phyloP scores from a whole-genome alignment of 768 basidiomycete species.

The Crucibulum laeve region DNA sequence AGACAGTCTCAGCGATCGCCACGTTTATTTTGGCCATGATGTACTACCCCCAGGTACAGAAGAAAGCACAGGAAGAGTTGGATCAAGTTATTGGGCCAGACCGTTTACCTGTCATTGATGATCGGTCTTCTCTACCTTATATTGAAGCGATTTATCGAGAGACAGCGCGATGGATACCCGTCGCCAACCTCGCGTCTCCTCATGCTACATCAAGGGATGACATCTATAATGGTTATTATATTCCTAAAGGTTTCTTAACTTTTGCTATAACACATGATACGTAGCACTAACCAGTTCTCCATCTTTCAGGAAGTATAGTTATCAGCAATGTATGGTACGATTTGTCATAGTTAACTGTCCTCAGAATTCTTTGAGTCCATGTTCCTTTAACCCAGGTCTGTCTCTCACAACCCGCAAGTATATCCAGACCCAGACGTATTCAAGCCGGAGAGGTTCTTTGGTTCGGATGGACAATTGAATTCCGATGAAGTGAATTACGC shows the following conservation, averaged over 20 bases:
- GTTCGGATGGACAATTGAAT: background rate
- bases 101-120: background rate
- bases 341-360: no score
- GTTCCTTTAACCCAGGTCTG: no score
- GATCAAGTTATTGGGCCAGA: background rate
- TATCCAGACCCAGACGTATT: background rate
- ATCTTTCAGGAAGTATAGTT: no score
- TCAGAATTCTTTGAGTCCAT: no score
- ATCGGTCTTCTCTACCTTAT: background rate
- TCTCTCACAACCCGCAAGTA: background rate
- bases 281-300: no score
- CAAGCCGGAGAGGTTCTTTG: background rate
- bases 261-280: no score
- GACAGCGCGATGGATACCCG: conserved; percentile 1
- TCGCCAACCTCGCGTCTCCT: conserved; percentile 6
- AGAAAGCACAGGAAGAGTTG: background rate
- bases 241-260: conserved; percentile 30
- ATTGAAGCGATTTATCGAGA: background rate
- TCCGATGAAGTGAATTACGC: background rate
- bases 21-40: background rate
- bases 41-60: background rate
- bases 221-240: conserved; percentile 23
- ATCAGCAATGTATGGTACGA: no score
- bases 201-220: conserved; percentile 20
- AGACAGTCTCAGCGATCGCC: no score